Percentiles rank a stretch among this genome's conserved stretches.
phyloP scores from a whole-genome alignment of 305 asterid genomes.

The Plantago coronopus region DNA sequence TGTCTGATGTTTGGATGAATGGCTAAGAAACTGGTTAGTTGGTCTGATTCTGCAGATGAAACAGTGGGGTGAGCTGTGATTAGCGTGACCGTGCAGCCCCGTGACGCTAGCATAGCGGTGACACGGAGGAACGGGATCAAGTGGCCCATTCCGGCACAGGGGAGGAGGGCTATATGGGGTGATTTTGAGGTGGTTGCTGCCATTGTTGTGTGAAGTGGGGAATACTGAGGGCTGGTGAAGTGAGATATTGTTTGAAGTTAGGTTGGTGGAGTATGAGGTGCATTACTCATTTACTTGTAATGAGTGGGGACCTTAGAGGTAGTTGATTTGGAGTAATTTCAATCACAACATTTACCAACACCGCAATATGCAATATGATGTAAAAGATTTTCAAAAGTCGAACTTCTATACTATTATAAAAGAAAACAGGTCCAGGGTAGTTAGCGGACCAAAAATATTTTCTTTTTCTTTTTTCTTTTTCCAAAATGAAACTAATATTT shows the following conservation, averaged over 20 bases:
- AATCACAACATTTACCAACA: too few species aligned
- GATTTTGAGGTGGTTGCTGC: conserved; percentile 10
- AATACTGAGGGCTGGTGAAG: not conserved
- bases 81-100: conserved; percentile 38
- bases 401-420: too few species aligned
- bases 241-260: not conserved
- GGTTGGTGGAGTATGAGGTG: not conserved
- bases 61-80: conserved; percentile 44
- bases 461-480: too few species aligned
- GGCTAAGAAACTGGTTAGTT: conserved; percentile 36
- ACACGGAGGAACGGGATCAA: conserved; percentile 49
- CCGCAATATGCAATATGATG: too few species aligned
- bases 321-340: too few species aligned
- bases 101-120: conserved; percentile 37
- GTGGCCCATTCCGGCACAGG: conserved; percentile 54
- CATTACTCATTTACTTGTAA: too few species aligned
- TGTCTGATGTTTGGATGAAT: conserved; percentile 30
- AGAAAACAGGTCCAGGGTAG: too few species aligned
- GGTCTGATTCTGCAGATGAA: conserved; percentile 39
- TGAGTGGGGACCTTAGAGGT: too few species aligned
- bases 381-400: too few species aligned
- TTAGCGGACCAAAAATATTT: too few species aligned
- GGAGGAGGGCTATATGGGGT: conserved; percentile 50
- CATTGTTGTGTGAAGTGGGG: not conserved
- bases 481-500: too few species aligned